A percentile compares a stretch with the other conserved stretches of the same genome.
These are phyloP conservation scores for Alternaria tenuissima DNA, from an alignment of 2,329 filamentous ascomycete species.

Conservation along the genomic window DNA sequence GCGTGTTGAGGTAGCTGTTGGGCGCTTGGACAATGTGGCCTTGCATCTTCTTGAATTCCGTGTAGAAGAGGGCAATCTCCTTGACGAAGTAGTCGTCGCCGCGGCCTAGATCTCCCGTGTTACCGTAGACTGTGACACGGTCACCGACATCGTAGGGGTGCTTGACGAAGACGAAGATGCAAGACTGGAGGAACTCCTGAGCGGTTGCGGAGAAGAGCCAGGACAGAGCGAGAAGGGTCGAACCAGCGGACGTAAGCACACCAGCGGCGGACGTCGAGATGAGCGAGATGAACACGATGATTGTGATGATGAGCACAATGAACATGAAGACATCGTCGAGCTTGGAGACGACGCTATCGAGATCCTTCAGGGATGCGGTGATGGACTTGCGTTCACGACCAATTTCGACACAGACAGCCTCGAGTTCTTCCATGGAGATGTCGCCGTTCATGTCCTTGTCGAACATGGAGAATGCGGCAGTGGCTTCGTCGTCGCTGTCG, in stretches of 20 bases:
- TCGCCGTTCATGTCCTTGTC: constrained; percentile 97
- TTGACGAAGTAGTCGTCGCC: constrained; percentile 98
- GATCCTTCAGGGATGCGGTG: constrained; percentile 90
- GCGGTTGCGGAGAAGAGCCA: constrained; percentile 94
- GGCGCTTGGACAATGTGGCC: constrained; percentile 95
- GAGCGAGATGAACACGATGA: constrained; percentile 88
- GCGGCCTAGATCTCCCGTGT: constrained; percentile 76
- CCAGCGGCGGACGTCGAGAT: constrained; percentile 91
- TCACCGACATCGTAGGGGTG: constrained; percentile 97
- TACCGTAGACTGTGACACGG: constrained; percentile 89
- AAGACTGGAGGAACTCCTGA: constrained; percentile 91
- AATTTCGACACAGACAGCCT: constrained; percentile 92
- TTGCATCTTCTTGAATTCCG: constrained; percentile 98
- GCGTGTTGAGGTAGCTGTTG: constrained; percentile 88
- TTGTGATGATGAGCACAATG: constrained; percentile 79
- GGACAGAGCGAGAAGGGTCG: constrained; percentile 84
- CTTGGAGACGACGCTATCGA: constrained; percentile 91
- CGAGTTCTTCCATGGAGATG: constrained; percentile 93
- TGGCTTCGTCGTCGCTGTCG: constrained; percentile 82
- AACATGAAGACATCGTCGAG: constrained; percentile 90
- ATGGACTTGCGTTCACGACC: constrained; percentile 95
- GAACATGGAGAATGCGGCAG: constrained; percentile 89
- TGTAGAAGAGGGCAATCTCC: constrained; percentile 90
- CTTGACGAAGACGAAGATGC: constrained; percentile 96
- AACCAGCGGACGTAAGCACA: constrained; percentile 88